phyloP scores from a whole-genome alignment of 352 stramenopile species.

The Pythium scleroteichum region DNA sequence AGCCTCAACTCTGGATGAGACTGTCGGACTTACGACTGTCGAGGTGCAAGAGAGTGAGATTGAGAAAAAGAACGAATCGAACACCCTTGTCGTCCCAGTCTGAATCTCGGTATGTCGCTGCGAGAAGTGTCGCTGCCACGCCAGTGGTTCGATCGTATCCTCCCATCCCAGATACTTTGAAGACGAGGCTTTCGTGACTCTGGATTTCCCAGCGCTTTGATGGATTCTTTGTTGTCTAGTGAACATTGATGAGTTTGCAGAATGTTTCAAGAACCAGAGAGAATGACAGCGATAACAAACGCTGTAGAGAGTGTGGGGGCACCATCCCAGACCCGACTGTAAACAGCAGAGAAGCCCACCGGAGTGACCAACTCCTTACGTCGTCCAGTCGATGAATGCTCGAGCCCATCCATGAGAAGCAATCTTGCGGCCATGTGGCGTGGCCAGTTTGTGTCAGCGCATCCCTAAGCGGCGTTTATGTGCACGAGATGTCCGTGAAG shows the following conservation, averaged over 20 bases:
- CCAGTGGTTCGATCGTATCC: background rate
- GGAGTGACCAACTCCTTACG: no score
- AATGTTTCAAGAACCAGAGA: no score
- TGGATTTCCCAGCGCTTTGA: no score
- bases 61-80: background rate
- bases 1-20: background rate
- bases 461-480: conserved; percentile 1
- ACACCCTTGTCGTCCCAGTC: background rate
- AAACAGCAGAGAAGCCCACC: no score
- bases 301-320: no score
- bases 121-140: background rate
- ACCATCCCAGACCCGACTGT: no score
- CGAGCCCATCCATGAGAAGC: background rate
- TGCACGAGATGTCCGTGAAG: background rate
- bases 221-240: no score
- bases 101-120: background rate
- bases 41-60: conserved; percentile 4
- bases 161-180: conserved; percentile 1
- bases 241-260: no score
- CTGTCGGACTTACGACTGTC: conserved; percentile 1
- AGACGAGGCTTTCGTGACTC: background rate
- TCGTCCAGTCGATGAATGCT: no score
- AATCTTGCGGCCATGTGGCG: background rate
- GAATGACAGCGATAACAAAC: no score
- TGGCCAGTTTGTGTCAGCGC: background rate